A percentile compares a stretch with the other conserved stretches of the same genome.
phyloP scores from a whole-genome alignment of 75 land plant genomes.

The Chamaecyparis obtusa region DNA sequence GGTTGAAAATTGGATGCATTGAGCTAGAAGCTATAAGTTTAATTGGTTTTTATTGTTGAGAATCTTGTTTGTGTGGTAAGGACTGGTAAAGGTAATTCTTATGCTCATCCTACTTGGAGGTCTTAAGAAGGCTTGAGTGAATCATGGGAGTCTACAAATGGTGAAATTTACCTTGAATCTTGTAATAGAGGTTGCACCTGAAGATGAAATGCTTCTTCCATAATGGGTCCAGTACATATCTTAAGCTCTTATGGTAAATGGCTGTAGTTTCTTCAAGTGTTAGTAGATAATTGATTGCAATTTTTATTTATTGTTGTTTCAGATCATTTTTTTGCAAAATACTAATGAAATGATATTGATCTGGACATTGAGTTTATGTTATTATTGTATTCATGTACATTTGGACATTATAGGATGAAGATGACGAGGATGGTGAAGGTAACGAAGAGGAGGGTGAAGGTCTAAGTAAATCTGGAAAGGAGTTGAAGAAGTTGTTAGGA shows the following conservation, averaged over 20 bases:
- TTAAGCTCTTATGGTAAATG: neutral
- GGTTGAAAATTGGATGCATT: neutral
- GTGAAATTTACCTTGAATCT: neutral
- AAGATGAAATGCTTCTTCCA: neutral
- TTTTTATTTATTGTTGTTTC: neutral
- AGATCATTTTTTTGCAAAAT: neutral
- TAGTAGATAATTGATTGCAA: neutral
- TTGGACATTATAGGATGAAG: constrained; percentile 55
- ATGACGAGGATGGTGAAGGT: constrained; percentile 64
- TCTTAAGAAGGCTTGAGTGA: neutral
- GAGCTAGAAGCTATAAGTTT: neutral
- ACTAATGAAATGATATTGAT: neutral
- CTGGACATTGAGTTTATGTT: neutral
- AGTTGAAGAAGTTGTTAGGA: constrained; percentile 93
- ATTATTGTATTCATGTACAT: neutral
- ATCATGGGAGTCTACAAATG: neutral
- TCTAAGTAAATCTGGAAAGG: constrained; percentile 93
- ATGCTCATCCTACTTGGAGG: neutral
- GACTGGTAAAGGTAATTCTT: neutral
- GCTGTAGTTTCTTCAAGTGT: neutral
- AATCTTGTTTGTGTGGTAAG: neutral
- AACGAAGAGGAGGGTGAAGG: constrained; percentile 74
- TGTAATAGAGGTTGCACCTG: neutral
- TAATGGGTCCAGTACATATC: neutral
- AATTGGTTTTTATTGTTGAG: neutral